Evolutionary conservation across 78 protist species (phyloP).

Genomic region (Dictyostelium discoideum): DNA sequence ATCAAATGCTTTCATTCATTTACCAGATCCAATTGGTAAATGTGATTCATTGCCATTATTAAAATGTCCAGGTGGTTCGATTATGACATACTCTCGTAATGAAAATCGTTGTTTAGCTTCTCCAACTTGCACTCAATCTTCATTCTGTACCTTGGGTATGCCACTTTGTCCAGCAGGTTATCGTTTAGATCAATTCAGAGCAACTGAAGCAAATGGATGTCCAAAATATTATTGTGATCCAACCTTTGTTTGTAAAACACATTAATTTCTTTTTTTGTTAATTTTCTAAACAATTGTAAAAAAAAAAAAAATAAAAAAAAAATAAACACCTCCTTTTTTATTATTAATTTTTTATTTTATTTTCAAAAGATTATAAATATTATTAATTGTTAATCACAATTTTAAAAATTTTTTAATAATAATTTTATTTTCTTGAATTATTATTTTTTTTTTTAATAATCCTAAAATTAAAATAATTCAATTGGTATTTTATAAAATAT

Average conservation of each 20-base stretch:
- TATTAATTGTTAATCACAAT: no score
- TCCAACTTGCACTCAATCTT: neutral
- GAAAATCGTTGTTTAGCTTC: neutral
- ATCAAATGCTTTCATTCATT: neutral
- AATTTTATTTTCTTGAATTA: no score
- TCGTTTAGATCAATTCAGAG: neutral
- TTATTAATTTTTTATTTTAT: no score
- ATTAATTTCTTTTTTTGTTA: neutral
- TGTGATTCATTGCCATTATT: neutral
- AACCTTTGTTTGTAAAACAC: neutral
- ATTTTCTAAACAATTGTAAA: neutral
- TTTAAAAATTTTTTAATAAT: no score
- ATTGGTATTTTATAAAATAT: neutral
- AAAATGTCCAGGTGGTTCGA: neutral
- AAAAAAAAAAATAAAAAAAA: no score
- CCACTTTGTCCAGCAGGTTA: constrained; percentile 19
- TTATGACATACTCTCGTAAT: neutral
- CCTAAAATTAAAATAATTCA: no score
- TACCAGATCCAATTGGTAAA: neutral
- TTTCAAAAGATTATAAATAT: no score
- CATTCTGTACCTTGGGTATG: neutral
- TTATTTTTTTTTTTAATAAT: no score
- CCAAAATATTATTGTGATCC: neutral
- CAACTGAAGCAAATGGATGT: neutral
- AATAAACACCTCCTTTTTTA: neutral